Evolutionary conservation across 139 green algal species (phyloP), one percentile per base, ranked within the genome.

Genomic region (Tetradesmus obliquus): DNA sequence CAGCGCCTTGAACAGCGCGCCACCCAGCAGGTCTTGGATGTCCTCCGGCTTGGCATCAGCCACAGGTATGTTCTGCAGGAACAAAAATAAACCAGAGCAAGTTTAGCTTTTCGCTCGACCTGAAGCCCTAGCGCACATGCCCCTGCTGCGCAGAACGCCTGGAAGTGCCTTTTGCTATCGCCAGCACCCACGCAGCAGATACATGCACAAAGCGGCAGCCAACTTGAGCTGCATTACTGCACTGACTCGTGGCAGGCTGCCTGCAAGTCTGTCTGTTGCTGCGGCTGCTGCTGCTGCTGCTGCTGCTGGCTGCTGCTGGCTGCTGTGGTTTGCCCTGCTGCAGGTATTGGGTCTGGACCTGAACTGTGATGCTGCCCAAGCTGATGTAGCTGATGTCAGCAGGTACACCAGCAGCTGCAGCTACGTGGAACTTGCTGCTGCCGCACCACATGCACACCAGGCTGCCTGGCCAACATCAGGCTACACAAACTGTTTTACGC

Each of bases 11-110:
- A 99, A 99, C 32, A 99, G 95, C 1, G 97, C 98, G 2, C 98
- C 98, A 0, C 98, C 98, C 69, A 99, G 94, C 55, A 99, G 94
- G 82, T 99, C 98, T 88, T 99, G 94, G 82, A 99, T 99, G 94
- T 99, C 98, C 2, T 98, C 97, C 19, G 98, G 96, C 94, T 99
- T 97, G 55, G 98, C 98, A 90, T 99, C 95, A 0, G 98, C 98
- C 22, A 99, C 97, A 3, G 98, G 98, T n/a, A 99, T 96, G 81
- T 99, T 98, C 97, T 98, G 95, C 79, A 89, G n/a, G 82, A 69
- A 19, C 4, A 5, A 3, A 72, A 12, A 15, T 8, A 1, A 8
- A 62, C 13, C 62, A 7, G 7, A 82, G 57, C 7, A 60, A 2
- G 19, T 54, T 24, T 22, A 45, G 54, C 3, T 54, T 32, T 89